Evolutionary conservation across 495 filamentous ascomycete genomes (phyloP), one percentile per base, ranked within the genome.

Genomic region (Apodospora peruviana): DNA sequence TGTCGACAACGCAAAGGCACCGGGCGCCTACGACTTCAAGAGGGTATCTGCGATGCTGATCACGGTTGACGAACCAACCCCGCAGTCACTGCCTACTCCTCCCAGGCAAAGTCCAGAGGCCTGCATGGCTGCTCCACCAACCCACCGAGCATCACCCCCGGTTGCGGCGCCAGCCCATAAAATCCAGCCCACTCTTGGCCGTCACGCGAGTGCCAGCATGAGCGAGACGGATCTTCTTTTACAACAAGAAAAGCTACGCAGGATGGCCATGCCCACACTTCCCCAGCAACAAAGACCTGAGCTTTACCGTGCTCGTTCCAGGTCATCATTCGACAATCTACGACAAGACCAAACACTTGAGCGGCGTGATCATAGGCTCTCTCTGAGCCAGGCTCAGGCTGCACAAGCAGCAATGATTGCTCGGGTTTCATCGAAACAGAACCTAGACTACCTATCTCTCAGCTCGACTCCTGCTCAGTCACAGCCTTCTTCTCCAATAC

Each of bases 21-120:
- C 76, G 1, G 85, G 84, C n/a, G 80, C 81, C 3, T 63, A 73
- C 25, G 86, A 93, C 48, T 85, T 94, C 59, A 80, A 77, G 55
- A 70, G 70, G 22, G 63, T 89, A 43, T 78, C 82, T 16, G 73
- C 65, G 25, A 67, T 77, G 32, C 63, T 88, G 25, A 67, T 83
- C 22, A 69, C 74, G 17, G 56, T 77, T 25, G 67, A 71, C 36
- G 71, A 74, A 40, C 66, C 70, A 5, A 25, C 46, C 12, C 59
- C 56, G 40, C 55, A 53, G 36, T 55, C 57, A 4, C 56, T 69
- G 34, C 72, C 64, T 16, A 69, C 68, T 5, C 61, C 57, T 14
- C 56, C 62, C 19, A 53, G 52, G 18, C 61, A 66, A 22, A 71
- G 65, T 48, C 69, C 71, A 5, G 70, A 66, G 38, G 59, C 57